These are phyloP conservation scores for Ustilago vetiveriae DNA, from an alignment of 1,284 basidiomycete genomes.

Conservation along the genomic window DNA sequence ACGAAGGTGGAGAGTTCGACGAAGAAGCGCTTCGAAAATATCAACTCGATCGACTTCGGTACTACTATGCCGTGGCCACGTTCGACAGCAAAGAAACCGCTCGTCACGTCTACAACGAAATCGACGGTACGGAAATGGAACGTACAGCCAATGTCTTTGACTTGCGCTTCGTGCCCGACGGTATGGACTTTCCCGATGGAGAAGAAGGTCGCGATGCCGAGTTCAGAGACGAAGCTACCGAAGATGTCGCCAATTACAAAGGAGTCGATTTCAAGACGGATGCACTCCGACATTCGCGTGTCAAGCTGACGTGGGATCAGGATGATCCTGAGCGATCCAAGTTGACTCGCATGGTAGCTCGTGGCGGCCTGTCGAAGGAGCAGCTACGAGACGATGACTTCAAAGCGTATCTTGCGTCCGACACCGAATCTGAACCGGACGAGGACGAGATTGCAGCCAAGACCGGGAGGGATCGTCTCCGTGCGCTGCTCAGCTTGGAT, in stretches of 20 bases:
- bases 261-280: slow-evolving; percentile 92
- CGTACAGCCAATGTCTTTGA: slow-evolving; percentile 96
- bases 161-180: slow-evolving; percentile 75
- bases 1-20: slow-evolving; percentile 71
- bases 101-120: slow-evolving; percentile 81
- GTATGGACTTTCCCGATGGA: slow-evolving; percentile 80
- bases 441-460: slow-evolving; percentile 36
- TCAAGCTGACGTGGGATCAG: slow-evolving; percentile 97
- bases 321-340: slow-evolving; percentile 90
- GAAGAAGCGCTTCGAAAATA: slow-evolving; percentile 89
- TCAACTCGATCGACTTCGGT: slow-evolving; percentile 90
- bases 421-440: slow-evolving; percentile 51
- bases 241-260: slow-evolving; percentile 75
- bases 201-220: slow-evolving; percentile 80
- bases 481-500: slow-evolving; percentile 57
- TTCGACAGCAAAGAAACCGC: slow-evolving; percentile 85
- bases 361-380: slow-evolving; percentile 42
- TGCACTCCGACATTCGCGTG: slow-evolving; percentile 95
- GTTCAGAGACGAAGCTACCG: slow-evolving; percentile 75
- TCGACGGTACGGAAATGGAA: slow-evolving; percentile 95
- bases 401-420: slow-evolving; percentile 64
- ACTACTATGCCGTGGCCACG: slow-evolving; percentile 94
- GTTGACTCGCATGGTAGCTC: slow-evolving; percentile 69
- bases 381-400: slow-evolving; percentile 64
- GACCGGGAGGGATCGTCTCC: slow-evolving; percentile 43